Percentiles rank a stretch among this genome's conserved stretches.
phyloP scores from a whole-genome alignment of 108 stramenopile genomes.

The Cyclotella choctawhatcheeana region DNA sequence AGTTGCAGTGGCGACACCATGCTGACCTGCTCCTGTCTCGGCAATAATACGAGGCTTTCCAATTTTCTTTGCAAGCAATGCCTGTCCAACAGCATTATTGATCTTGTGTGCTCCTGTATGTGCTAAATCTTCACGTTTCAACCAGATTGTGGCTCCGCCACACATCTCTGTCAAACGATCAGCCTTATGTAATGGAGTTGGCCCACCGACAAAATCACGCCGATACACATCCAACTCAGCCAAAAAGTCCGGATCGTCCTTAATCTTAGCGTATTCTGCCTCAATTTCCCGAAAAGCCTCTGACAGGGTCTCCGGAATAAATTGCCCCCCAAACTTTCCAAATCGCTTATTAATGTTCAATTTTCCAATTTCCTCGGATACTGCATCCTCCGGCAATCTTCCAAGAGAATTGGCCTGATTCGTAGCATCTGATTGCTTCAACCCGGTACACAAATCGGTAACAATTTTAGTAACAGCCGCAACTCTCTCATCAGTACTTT shows the following conservation, averaged over 20 bases:
- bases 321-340: conserved; percentile 97
- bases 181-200: conserved; percentile 94
- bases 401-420: conserved; percentile 83
- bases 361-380: conserved; percentile 44
- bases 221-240: conserved; percentile 93
- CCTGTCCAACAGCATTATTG: conserved; percentile 98
- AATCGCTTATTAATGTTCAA: conserved; percentile 65
- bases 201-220: conserved; percentile 92
- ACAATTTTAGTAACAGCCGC: conserved; percentile 79
- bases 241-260: conserved; percentile 90
- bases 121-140: conserved; percentile 96
- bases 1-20: conserved; percentile 98
- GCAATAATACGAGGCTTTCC: conserved; percentile 98
- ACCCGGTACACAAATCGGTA: conserved; percentile 63
- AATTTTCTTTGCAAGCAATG: conserved; percentile 92
- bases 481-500: conserved; percentile 79
- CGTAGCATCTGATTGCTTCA: conserved; percentile 66
- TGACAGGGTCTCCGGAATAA: conserved; percentile 97
- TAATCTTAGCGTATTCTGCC: conserved; percentile 82
- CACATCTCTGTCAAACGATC: conserved; percentile 88
- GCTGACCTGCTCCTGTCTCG: conserved; percentile 97
- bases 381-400: conserved; percentile 64
- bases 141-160: conserved; percentile 95
- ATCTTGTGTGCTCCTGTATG: conserved; percentile 98
- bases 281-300: conserved; percentile 97